Conservation (phyloP, 495 filamentous ascomycete species). For the Hypoxylon rickii region DNA sequence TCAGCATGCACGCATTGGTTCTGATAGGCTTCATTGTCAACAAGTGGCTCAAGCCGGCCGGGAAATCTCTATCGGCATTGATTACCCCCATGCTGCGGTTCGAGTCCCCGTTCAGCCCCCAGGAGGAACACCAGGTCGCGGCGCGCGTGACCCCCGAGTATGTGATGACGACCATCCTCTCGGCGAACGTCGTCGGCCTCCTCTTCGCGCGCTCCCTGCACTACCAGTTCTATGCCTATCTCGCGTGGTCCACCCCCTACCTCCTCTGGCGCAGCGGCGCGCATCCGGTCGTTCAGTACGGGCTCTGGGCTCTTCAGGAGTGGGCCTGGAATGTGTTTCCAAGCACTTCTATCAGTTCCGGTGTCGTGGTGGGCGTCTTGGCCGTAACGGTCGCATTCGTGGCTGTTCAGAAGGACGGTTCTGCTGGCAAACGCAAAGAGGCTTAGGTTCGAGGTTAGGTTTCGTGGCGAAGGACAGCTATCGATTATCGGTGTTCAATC, state of each 20-base stretch:
- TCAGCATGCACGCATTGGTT: slow-evolving; percentile 69
- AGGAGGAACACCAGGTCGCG: slow-evolving; percentile 59
- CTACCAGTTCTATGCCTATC: slow-evolving; percentile 96
- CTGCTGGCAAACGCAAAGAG: slow-evolving; percentile 28
- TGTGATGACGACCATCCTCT: slow-evolving; percentile 77
- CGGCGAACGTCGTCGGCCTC: slow-evolving; percentile 81
- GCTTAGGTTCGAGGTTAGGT: slow-evolving; percentile 23
- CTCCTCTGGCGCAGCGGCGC: slow-evolving; percentile 82
- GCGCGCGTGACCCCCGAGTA: slow-evolving; percentile 70
- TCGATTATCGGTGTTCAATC: slow-evolving; percentile 26
- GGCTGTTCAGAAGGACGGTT: slow-evolving; percentile 29
- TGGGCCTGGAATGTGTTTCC: slow-evolving; percentile 98
- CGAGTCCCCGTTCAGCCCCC: slow-evolving; percentile 55
- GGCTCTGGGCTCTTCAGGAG: slow-evolving; percentile 82
- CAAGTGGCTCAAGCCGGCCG: slow-evolving; percentile 54
- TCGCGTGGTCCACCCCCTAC: slow-evolving; percentile 90
- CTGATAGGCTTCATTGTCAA: slow-evolving; percentile 63
- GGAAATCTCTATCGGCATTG: slow-evolving; percentile 50
- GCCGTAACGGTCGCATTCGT: slow-evolving; percentile 64
- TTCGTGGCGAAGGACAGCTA: neutral
- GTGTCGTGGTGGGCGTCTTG: slow-evolving; percentile 73
- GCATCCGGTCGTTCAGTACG: slow-evolving; percentile 72
- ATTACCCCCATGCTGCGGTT: slow-evolving; percentile 57
- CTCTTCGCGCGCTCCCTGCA: slow-evolving; percentile 90
- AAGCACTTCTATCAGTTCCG: slow-evolving; percentile 81